A percentile compares a stretch with the other conserved stretches of the same genome.
These are phyloP conservation scores for Haplosporangium sp. DNA, from an alignment of 371 early-diverging fungal species.

Conservation along the genomic window DNA sequence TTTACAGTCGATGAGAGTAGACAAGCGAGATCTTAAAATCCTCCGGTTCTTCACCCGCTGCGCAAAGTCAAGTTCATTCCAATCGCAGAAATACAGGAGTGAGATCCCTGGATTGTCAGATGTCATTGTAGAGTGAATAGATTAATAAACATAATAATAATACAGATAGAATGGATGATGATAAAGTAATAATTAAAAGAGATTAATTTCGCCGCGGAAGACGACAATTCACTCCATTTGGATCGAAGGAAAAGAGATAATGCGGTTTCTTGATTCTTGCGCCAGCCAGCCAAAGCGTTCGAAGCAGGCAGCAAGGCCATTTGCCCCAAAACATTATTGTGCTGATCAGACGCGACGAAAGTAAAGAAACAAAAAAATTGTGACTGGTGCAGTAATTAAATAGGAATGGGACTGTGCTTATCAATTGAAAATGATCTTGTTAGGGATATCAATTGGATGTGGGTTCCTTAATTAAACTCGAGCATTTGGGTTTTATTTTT, in stretches of 20 bases:
- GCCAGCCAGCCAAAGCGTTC: slow-evolving; percentile 27
- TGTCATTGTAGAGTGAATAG: not conserved
- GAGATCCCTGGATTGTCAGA: slow-evolving; percentile 5
- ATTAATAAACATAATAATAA: not conserved
- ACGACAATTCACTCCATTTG: slow-evolving; percentile 42
- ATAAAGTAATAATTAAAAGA: slow-evolving; percentile 1
- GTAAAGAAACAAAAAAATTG: slow-evolving; percentile 9
- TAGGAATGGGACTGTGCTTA: not conserved
- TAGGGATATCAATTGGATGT: not conserved
- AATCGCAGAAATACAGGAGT: slow-evolving; percentile 26
- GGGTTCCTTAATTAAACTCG: not conserved
- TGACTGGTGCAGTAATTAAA: slow-evolving; percentile 14
- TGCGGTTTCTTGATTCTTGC: slow-evolving; percentile 27
- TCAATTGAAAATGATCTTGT: not conserved
- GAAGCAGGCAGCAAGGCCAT: not conserved
- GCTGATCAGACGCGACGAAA: slow-evolving; percentile 34
- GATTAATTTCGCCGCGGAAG: slow-evolving; percentile 27
- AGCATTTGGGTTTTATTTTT: not conserved
- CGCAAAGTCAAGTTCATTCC: slow-evolving; percentile 25
- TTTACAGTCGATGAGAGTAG: slow-evolving; percentile 40
- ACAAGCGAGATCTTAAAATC: slow-evolving; percentile 49
- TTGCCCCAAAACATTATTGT: slow-evolving; percentile 12
- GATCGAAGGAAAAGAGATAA: slow-evolving; percentile 37
- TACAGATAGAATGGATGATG: not conserved
- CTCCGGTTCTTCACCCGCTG: slow-evolving; percentile 48